Evolutionary conservation across 2,329 filamentous ascomycete genomes (phyloP), one percentile per base, ranked within the genome.

Genomic region (Amesomyces nigricolor): DNA sequence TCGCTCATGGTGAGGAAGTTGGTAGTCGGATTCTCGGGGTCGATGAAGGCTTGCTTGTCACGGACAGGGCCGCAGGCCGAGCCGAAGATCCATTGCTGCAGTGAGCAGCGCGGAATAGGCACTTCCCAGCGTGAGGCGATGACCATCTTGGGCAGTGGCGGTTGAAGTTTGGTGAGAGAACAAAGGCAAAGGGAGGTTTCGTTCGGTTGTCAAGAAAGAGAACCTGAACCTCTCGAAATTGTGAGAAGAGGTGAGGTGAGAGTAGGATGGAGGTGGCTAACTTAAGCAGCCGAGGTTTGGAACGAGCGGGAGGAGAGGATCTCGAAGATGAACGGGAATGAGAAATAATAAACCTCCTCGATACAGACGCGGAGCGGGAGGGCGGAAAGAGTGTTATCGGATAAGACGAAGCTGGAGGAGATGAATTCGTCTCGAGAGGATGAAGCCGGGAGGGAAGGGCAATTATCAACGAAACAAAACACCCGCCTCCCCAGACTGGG

Each of bases 11-110:
- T 87, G 39, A 94, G 73, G 61, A 78, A 83, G 63, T 87, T 82
- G 8, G 80, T 84, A 6, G 88, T 79, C 1, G 89, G 86, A 1
- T 78, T 74, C 37, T 82, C 78, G 8, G 87, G 81, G 63, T 91
- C 87, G 50, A 89, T 74, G 63, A 85, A 81, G 37, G 73, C 70
- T 51, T 73, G 71, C 45, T 67, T 70, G 47, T 78, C 70, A 2
- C 72, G 63, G 5, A 82, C 68, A 6, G 71, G 67, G 5, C 65
- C 72, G 39, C 67, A 72, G 1, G 74, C 71, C 2, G 77, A 76
- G 16, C 74, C 77, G 53, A 83, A 82, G 8, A 82, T 74, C 75
- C 78, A 82, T 68, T 75, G 73, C 60, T 77, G 79, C 37, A 83
- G 67, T 1, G 80, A 81, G 65, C 74, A 74, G 35, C 68, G 69